phyloP scores from a whole-genome alignment of 176 grass and related monocot genomes.

The sorghum (Sorghum bicolor) region DNA sequence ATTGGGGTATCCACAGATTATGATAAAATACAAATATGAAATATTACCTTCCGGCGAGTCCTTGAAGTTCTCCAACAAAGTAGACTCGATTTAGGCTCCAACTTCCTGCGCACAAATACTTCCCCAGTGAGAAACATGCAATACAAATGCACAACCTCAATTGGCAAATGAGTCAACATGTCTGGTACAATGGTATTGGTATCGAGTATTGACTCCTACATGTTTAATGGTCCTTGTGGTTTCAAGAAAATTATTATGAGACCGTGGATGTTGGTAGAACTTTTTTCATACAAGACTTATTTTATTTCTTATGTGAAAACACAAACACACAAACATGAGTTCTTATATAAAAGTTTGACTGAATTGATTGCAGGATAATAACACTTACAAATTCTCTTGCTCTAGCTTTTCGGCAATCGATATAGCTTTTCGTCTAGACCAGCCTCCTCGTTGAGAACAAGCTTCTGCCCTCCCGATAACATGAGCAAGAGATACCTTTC shows the following conservation, averaged over 20 bases:
- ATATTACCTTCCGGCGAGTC: constrained; percentile 63
- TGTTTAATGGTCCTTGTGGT: constrained; percentile 4
- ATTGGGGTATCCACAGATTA: neutral
- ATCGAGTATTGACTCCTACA: neutral
- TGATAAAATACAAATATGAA: neutral
- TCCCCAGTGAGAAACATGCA: constrained; percentile 14
- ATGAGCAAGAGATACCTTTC: constrained; percentile 81
- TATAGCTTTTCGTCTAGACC: constrained; percentile 79
- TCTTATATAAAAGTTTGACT: neutral
- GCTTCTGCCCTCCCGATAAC: constrained; percentile 76
- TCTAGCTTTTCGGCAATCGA: constrained; percentile 94
- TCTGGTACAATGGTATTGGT: constrained; percentile 7
- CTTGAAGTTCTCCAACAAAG: constrained; percentile 71
- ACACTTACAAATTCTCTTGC: constrained; percentile 94
- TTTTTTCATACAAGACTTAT: constrained; percentile 15
- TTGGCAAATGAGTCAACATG: constrained; percentile 3
- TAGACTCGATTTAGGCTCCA: constrained; percentile 84
- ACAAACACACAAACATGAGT: neutral
- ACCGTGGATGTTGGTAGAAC: neutral
- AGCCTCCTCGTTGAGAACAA: constrained; percentile 55
- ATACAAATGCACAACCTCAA: constrained; percentile 12
- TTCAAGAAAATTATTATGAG: neutral
- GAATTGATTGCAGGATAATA: constrained; percentile 27
- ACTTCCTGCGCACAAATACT: constrained; percentile 60
- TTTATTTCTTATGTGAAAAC: constrained; percentile 15